Conservation (phyloP, 768 basidiomycete genomes). For the Neoboletus subvelutipes region DNA sequence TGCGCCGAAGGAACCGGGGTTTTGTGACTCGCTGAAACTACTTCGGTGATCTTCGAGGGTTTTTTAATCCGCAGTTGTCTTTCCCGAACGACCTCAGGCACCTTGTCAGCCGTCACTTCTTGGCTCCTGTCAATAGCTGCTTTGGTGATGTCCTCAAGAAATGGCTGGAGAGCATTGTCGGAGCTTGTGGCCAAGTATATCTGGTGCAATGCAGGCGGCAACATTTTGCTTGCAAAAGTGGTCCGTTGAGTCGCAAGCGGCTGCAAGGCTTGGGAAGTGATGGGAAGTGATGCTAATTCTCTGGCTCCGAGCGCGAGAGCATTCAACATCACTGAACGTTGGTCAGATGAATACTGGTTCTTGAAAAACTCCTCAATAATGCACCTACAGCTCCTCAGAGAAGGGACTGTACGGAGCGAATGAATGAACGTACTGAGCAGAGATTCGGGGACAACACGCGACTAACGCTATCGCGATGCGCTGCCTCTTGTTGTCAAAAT, state of each 20-base stretch:
- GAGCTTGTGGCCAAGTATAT: constrained; percentile 55
- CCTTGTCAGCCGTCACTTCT: constrained; percentile 50
- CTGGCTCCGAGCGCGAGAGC: constrained; percentile 84
- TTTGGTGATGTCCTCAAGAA: constrained; percentile 64
- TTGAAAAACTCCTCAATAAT: constrained; percentile 93
- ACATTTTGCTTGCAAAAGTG: constrained; percentile 77
- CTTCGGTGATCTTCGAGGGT: constrained; percentile 46
- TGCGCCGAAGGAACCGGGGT: constrained; percentile 14
- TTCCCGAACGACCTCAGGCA: constrained; percentile 68
- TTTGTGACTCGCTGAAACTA: constrained; percentile 23
- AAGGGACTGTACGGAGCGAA: neutral
- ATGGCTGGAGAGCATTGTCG: constrained; percentile 44
- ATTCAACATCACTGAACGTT: constrained; percentile 83
- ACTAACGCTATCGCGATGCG: constrained; percentile 77
- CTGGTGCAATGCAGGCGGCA: constrained; percentile 70
- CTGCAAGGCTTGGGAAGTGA: constrained; percentile 27
- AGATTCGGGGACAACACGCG: constrained; percentile 70
- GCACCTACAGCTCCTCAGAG: constrained; percentile 44
- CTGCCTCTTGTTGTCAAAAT: constrained; percentile 76
- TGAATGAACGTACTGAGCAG: constrained; percentile 70
- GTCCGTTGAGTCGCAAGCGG: constrained; percentile 36
- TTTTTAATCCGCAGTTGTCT: constrained; percentile 67
- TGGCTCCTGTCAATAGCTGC: constrained; percentile 62
- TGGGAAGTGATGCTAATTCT: constrained; percentile 63
- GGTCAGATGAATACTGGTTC: constrained; percentile 85